phyloP scores from a whole-genome alignment of 768 basidiomycete species.

The Mrakia blollopis region DNA sequence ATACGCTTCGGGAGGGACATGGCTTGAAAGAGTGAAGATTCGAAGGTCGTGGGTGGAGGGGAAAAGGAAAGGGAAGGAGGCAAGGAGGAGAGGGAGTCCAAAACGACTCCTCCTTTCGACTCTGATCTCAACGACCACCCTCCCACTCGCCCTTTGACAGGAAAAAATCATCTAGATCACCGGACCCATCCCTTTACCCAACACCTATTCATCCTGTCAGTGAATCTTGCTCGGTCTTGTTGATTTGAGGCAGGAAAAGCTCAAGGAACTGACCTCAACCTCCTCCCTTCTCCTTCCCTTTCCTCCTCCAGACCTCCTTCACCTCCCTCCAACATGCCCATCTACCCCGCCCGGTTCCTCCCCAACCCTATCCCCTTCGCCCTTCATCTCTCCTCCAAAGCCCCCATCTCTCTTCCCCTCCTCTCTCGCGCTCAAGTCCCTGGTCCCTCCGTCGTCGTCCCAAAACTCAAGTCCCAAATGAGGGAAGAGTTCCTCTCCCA shows the following conservation, averaged over 20 bases:
- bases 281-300: not conserved
- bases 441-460: not conserved
- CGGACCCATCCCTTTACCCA: no score
- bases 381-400: not conserved
- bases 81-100: no score
- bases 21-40: not conserved
- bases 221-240: no score
- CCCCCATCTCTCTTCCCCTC: not conserved
- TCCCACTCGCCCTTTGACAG: no score
- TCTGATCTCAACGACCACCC: not conserved
- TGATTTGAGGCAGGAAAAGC: not conserved
- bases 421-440: constrained; percentile 20
- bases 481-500: not conserved
- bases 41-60: not conserved
- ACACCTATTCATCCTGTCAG: no score
- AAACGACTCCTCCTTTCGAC: not conserved
- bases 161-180: no score
- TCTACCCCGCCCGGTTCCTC: not conserved
- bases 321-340: constrained; percentile 10
- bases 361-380: constrained; percentile 27
- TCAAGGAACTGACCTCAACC: not conserved
- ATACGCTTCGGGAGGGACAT: constrained; percentile 30
- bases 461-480: not conserved
- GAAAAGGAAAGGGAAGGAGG: not conserved
- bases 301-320: not conserved